A percentile compares a stretch with the other conserved stretches of the same genome.
These are phyloP conservation scores for Nannochloropsis granulata DNA, from an alignment of 108 stramenopile genomes.

Conservation along the genomic window DNA sequence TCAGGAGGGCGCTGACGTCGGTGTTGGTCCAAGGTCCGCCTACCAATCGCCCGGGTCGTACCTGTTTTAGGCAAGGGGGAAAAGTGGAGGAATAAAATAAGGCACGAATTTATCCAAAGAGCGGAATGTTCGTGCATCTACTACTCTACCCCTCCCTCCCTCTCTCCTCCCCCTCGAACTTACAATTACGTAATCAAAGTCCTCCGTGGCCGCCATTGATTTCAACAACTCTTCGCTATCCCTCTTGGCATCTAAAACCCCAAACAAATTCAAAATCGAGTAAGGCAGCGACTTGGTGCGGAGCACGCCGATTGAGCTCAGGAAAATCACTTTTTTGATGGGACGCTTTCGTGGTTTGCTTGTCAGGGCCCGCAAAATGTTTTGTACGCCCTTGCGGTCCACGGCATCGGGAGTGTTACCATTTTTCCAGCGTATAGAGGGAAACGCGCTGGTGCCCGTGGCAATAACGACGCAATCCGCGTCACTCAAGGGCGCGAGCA, in stretches of 20 bases:
- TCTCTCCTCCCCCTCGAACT: neutral
- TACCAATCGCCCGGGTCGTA: neutral
- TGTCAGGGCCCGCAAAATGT: conserved; percentile 19
- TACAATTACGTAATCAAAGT: neutral
- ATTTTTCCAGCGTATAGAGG: conserved; percentile 17
- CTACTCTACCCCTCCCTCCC: neutral
- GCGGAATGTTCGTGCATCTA: no score
- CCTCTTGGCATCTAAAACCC: conserved; percentile 54
- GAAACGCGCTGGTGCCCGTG: conserved; percentile 38
- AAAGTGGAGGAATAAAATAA: neutral
- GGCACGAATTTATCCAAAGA: no score
- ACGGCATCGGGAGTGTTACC: conserved; percentile 55
- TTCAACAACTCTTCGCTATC: conserved; percentile 44
- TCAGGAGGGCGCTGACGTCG: neutral
- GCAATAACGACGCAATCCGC: conserved; percentile 23
- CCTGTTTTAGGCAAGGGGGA: neutral
- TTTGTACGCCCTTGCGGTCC: conserved; percentile 41
- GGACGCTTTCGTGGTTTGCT: neutral
- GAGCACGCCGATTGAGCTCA: conserved; percentile 47
- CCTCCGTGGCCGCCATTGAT: neutral
- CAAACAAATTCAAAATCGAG: conserved; percentile 52
- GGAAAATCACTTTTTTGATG: conserved; percentile 24
- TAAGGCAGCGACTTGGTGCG: conserved; percentile 50
- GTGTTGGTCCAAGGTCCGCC: neutral
- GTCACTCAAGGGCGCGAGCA: neutral